These are phyloP conservation scores for Ligustrum vulgare DNA, from an alignment of 257 asterid genomes.

Conservation along the genomic window DNA sequence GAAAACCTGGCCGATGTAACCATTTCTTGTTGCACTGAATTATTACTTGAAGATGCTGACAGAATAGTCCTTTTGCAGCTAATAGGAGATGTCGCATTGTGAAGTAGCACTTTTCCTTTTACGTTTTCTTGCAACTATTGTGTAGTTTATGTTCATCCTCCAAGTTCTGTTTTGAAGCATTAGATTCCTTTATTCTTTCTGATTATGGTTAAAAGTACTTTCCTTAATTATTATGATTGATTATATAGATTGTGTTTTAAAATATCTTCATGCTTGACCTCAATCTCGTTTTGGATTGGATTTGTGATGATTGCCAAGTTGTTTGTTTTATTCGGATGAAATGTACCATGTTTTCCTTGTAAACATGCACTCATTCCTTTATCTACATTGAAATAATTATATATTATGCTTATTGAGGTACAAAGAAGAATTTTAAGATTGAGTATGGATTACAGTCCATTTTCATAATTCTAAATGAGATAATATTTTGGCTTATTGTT, in stretches of 20 bases:
- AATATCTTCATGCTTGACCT: not conserved
- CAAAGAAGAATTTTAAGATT: not conserved
- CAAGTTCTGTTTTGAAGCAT: too few species aligned
- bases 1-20: too few species aligned
- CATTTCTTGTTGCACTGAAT: too few species aligned
- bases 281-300: not conserved
- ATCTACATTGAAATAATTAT: not conserved
- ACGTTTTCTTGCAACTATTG: too few species aligned
- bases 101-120: too few species aligned
- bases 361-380: not conserved
- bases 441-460: not conserved
- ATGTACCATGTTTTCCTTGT: not conserved
- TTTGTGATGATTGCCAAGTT: not conserved
- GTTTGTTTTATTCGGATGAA: not conserved
- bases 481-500: not conserved
- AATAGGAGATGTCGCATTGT: too few species aligned
- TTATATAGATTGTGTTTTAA: not conserved
- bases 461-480: not conserved
- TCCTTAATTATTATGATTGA: conserved; percentile 1
- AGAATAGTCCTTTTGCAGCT: too few species aligned
- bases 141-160: too few species aligned
- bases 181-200: too few species aligned
- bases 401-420: not conserved
- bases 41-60: too few species aligned
- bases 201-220: not conserved